These are phyloP conservation scores for Orychophragmus violaceus DNA, from an alignment of 345 rosid species.

Conservation along the genomic window DNA sequence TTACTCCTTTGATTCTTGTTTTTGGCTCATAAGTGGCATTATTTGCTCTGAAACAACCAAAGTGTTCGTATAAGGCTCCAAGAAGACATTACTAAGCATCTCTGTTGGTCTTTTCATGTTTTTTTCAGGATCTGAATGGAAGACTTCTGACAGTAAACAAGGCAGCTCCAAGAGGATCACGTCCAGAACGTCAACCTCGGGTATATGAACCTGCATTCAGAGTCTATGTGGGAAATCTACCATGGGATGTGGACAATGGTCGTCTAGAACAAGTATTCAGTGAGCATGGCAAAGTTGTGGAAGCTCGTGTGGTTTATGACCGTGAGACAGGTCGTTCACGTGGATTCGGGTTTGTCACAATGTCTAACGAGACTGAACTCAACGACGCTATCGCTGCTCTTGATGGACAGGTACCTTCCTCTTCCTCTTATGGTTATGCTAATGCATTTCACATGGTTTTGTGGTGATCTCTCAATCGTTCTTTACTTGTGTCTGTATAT, in stretches of 20 bases:
- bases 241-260: conserved; percentile 73
- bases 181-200: conserved; percentile 58
- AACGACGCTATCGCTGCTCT: conserved; percentile 89
- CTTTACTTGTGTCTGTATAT: neutral
- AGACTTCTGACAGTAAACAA: conserved; percentile 73
- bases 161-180: conserved; percentile 82
- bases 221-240: conserved; percentile 79
- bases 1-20: neutral
- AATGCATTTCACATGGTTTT: neutral
- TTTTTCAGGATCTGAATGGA: conserved; percentile 65
- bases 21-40: neutral
- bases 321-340: conserved; percentile 92
- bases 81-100: neutral
- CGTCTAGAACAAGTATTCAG: conserved; percentile 81
- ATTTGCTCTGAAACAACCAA: neutral
- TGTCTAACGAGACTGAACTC: conserved; percentile 69
- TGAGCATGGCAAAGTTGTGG: conserved; percentile 80
- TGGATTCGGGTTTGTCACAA: conserved; percentile 88
- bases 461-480: neutral
- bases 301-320: conserved; percentile 73
- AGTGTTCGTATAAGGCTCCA: neutral
- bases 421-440: neutral
- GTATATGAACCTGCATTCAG: conserved; percentile 42
- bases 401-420: conserved; percentile 68
- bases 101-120: neutral